phyloP scores from a whole-genome alignment of 148 eudicot genomes.

The Chenopodium quinoa region DNA sequence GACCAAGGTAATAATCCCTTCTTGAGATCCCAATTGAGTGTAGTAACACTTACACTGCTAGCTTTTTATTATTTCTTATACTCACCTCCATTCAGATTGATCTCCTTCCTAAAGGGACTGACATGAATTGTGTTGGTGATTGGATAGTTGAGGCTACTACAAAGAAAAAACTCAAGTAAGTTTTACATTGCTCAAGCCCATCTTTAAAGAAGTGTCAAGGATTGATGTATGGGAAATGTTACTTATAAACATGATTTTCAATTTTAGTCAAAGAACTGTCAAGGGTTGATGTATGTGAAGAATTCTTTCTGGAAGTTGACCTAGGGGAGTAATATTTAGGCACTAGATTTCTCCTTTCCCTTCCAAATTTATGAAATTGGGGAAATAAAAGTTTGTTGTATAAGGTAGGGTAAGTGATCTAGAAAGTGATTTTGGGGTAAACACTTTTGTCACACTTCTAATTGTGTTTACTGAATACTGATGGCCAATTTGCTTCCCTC shows the following conservation, averaged over 20 bases:
- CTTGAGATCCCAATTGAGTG: neutral
- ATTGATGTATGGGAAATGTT: neutral
- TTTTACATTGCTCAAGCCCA: neutral
- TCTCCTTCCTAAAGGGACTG: conserved; percentile 98
- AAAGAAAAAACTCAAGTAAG: conserved; percentile 91
- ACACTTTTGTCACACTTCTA: neutral
- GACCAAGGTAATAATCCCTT: conserved; percentile 60
- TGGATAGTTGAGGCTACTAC: conserved; percentile 93
- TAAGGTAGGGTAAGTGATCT: neutral
- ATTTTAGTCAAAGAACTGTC: neutral
- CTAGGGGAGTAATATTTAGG: neutral
- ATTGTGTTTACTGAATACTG: too few species aligned
- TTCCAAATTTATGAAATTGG: neutral
- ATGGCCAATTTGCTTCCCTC: neutral
- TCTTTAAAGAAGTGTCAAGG: too few species aligned
- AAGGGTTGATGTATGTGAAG: neutral
- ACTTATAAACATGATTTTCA: neutral
- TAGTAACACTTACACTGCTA: neutral
- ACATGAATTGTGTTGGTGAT: conserved; percentile 84
- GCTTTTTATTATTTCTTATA: conserved; percentile 18
- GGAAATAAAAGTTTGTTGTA: neutral
- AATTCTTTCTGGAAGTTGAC: neutral
- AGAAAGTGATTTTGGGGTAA: neutral
- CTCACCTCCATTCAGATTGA: conserved; percentile 56
- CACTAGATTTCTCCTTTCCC: neutral